These are phyloP conservation scores for Pseudonectria buxi DNA, from an alignment of 2,329 filamentous ascomycete species.

Conservation along the genomic window DNA sequence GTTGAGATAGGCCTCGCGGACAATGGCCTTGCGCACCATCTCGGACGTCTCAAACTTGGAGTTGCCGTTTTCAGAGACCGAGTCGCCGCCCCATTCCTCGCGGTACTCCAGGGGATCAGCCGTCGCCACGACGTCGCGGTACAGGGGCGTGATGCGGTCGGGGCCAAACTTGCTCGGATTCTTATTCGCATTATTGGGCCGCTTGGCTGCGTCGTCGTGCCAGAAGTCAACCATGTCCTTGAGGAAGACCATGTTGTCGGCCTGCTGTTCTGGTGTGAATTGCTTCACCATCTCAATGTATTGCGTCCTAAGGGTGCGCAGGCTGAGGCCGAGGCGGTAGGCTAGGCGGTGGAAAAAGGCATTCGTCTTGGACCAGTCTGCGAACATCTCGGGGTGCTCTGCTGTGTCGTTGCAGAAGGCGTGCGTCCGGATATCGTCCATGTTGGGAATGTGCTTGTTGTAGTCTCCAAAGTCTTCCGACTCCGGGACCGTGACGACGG, in stretches of 20 bases:
- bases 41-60: conserved; percentile 11
- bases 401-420: background rate
- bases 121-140: conserved; percentile 25
- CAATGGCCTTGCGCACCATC: conserved; percentile 31
- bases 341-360: conserved; percentile 24
- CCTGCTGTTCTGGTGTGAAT: conserved; percentile 7
- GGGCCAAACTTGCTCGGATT: conserved; percentile 4
- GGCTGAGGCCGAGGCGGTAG: conserved; percentile 33
- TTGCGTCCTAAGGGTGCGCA: conserved; percentile 9
- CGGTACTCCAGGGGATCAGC: conserved; percentile 22
- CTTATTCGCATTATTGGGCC: conserved; percentile 11
- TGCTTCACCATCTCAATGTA: conserved; percentile 2
- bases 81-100: conserved; percentile 4
- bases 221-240: conserved; percentile 7
- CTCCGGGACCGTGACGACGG: conserved; percentile 5
- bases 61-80: conserved; percentile 6
- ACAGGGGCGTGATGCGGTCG: conserved; percentile 12
- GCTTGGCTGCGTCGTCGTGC: conserved; percentile 9
- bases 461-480: conserved; percentile 8
- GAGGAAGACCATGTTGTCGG: conserved; percentile 10
- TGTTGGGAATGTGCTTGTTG: conserved; percentile 10
- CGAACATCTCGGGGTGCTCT: background rate
- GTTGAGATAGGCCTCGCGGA: conserved; percentile 38
- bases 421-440: conserved; percentile 3
- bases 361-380: conserved; percentile 5